Evolutionary conservation across 768 basidiomycete genomes (phyloP).

Genomic region (Termitomyces titanicus): DNA sequence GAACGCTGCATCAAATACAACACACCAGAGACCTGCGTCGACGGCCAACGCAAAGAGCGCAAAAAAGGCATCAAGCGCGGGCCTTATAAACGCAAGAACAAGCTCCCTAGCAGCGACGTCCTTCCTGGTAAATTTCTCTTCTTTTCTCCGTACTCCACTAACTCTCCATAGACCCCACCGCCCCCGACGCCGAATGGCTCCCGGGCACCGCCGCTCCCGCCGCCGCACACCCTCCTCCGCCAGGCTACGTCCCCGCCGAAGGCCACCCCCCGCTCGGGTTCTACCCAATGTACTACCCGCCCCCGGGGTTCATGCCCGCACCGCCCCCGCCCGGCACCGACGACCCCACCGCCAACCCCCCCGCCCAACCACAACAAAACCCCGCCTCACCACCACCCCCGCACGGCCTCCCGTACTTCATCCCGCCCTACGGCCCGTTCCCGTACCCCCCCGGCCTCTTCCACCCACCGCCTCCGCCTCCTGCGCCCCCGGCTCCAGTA

Average conservation of each 20-base stretch:
- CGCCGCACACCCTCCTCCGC: slow-evolving; percentile 19
- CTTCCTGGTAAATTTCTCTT: not conserved
- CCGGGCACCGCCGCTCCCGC: not conserved
- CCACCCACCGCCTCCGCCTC: not conserved
- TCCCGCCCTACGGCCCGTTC: not conserved
- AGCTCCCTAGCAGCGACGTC: not conserved
- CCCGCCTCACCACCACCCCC: not conserved
- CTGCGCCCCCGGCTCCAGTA: not conserved
- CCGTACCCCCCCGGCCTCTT: not conserved
- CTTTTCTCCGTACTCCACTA: not conserved
- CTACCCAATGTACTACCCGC: slow-evolving; percentile 38
- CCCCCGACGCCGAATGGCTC: not conserved
- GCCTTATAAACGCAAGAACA: slow-evolving; percentile 71
- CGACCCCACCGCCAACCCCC: not conserved
- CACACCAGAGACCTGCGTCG: slow-evolving; percentile 70
- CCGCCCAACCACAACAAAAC: not conserved
- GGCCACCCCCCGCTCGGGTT: slow-evolving; percentile 22
- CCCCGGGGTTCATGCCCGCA: slow-evolving; percentile 28
- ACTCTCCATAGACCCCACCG: not conserved
- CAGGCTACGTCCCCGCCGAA: slow-evolving; percentile 30
- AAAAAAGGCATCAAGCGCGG: slow-evolving; percentile 89
- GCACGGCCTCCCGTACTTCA: not conserved
- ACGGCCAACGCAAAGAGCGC: slow-evolving; percentile 90
- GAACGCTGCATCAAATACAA: slow-evolving; percentile 89
- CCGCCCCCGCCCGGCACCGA: slow-evolving; percentile 13